Evolutionary conservation across 257 asterid genomes (phyloP).

Genomic region (Nicotiana sylvestris): DNA sequence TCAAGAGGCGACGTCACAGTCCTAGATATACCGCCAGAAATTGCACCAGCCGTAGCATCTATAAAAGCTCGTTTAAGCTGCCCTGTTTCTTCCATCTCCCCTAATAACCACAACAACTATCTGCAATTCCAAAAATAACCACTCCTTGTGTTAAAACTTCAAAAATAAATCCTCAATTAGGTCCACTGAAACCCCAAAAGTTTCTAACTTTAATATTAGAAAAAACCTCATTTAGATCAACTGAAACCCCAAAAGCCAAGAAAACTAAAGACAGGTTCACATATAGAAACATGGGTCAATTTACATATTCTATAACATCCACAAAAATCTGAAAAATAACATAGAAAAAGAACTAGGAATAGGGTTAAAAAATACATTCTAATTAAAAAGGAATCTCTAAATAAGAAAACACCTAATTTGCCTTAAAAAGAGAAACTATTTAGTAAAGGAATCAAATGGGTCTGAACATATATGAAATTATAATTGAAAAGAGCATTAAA

Average conservation of each 20-base stretch:
- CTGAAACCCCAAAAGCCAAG: not conserved
- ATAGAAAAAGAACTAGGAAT: not conserved
- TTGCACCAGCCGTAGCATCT: slow-evolving; percentile 82
- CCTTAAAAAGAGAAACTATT: not conserved
- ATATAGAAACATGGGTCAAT: not conserved
- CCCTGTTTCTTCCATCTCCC: slow-evolving; percentile 87
- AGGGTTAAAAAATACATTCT: not conserved
- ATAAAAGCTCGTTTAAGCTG: slow-evolving; percentile 71
- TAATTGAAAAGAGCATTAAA: not conserved
- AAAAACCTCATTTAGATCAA: not conserved
- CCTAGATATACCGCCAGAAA: slow-evolving; percentile 78
- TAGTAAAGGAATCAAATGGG: not conserved
- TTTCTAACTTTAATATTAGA: not conserved
- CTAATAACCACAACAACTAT: slow-evolving; percentile 27
- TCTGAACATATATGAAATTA: not conserved
- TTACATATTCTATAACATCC: not conserved
- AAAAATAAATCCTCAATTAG: not conserved
- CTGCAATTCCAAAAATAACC: slow-evolving; percentile 26
- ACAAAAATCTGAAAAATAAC: not conserved
- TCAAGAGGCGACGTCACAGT: slow-evolving; percentile 91
- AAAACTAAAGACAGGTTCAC: not conserved
- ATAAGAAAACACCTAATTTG: not conserved
- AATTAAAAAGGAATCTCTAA: not conserved
- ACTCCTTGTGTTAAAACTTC: slow-evolving; percentile 13
- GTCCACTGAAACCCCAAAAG: not conserved